Percentiles rank a stretch among this genome's conserved stretches.
These are phyloP conservation scores for Ascochyta pisi DNA, from an alignment of 2,329 filamentous ascomycete species.

Conservation along the genomic window DNA sequence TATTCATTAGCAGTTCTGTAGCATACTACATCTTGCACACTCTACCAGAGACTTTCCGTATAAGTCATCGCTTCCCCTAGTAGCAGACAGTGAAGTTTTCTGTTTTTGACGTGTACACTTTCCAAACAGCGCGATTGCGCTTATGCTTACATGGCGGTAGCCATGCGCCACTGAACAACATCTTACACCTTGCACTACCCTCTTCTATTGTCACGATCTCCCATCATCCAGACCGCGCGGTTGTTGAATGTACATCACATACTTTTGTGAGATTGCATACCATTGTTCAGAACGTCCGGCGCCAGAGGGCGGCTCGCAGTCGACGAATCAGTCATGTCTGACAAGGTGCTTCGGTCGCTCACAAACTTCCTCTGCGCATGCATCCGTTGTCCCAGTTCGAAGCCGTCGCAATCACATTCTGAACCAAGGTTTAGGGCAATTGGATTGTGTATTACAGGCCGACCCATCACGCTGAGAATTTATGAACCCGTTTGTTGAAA, in stretches of 20 bases:
- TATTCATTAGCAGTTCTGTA: slow-evolving; percentile 10
- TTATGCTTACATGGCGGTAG: neutral
- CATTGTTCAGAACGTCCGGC: neutral
- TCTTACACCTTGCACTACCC: neutral
- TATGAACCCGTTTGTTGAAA: no score
- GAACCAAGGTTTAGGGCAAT: no score
- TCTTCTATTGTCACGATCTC: neutral
- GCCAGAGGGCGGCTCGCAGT: neutral
- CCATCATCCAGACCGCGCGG: neutral
- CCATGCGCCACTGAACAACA: neutral
- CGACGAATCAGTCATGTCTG: neutral
- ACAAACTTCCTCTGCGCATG: neutral
- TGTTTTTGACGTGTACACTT: neutral
- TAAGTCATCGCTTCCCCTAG: neutral
- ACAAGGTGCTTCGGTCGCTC: neutral
- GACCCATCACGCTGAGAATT: no score
- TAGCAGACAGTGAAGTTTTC: neutral
- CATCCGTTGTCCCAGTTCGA: no score
- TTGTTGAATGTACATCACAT: neutral
- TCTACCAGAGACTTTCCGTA: no score
- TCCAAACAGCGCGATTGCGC: neutral
- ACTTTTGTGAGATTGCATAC: neutral
- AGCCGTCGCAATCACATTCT: no score
- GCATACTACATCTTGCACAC: neutral
- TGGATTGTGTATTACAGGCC: no score